Evolutionary conservation across 2,329 filamentous ascomycete genomes (phyloP).

Genomic region (Rutstroemia sp.): DNA sequence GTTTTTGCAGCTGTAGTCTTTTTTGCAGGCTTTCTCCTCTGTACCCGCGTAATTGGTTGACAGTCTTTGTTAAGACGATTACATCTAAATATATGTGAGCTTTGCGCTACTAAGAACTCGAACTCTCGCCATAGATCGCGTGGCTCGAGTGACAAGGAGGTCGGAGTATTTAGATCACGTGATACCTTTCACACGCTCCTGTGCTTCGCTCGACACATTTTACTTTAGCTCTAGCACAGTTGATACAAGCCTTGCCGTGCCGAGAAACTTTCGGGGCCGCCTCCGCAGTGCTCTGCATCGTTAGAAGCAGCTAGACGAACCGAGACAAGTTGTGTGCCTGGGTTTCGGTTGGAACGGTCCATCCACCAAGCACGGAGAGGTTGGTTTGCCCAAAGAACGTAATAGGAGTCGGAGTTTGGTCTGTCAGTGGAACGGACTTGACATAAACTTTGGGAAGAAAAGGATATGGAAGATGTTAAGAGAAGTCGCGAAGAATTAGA

Average conservation of each 20-base stretch:
- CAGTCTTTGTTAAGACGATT: conserved; percentile 13
- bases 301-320: too few species aligned
- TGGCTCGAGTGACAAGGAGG: not conserved
- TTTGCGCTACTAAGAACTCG: not conserved
- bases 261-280: not conserved
- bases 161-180: not conserved
- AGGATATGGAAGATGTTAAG: too few species aligned
- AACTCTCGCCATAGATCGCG: not conserved
- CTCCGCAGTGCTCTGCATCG: not conserved
- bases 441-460: too few species aligned
- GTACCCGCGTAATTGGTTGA: conserved; percentile 8
- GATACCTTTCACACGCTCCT: conserved; percentile 6
- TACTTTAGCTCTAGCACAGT: conserved; percentile 5
- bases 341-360: too few species aligned
- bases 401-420: too few species aligned
- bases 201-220: not conserved
- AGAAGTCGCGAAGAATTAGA: too few species aligned
- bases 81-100: conserved; percentile 4
- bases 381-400: too few species aligned
- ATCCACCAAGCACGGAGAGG: too few species aligned
- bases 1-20: conserved; percentile 13
- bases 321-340: too few species aligned
- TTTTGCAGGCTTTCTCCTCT: conserved; percentile 8
- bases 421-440: too few species aligned
- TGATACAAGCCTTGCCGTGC: conserved; percentile 2